phyloP scores from a whole-genome alignment of 1,284 basidiomycete genomes.

The Cryptococcus sp. region DNA sequence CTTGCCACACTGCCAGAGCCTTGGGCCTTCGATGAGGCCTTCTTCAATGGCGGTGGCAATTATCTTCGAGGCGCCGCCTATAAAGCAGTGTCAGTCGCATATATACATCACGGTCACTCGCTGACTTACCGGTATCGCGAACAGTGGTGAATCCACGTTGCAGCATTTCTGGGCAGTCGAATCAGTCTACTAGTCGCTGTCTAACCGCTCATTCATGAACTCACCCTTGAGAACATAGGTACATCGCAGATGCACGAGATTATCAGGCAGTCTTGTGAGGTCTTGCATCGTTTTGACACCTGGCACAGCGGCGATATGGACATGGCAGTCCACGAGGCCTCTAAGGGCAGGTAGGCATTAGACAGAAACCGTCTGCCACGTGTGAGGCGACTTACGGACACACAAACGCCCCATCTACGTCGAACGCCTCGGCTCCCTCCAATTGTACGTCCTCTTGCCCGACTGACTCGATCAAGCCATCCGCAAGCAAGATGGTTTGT shows the following conservation, averaged over 20 bases:
- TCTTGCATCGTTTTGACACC: conserved; percentile 9
- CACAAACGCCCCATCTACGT: background rate
- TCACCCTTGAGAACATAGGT: conserved; percentile 50
- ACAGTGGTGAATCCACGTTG: conserved; percentile 58
- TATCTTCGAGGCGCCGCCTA: conserved; percentile 56
- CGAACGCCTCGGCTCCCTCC: background rate
- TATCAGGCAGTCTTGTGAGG: conserved; percentile 24
- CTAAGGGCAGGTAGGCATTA: background rate
- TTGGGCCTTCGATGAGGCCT: conserved; percentile 56
- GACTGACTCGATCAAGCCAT: conserved; percentile 1
- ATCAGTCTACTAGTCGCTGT: background rate
- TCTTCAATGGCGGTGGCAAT: conserved; percentile 56
- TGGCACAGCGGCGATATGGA: conserved; percentile 56
- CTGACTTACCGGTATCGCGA: conserved; percentile 49
- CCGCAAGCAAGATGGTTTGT: background rate
- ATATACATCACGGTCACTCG: too few species aligned
- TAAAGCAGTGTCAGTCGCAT: too few species aligned
- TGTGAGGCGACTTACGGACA: background rate
- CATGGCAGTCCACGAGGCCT: conserved; percentile 53
- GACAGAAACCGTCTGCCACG: too few species aligned
- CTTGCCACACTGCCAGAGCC: conserved; percentile 57
- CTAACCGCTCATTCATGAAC: background rate
- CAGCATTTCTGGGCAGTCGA: conserved; percentile 53
- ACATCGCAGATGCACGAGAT: conserved; percentile 52
- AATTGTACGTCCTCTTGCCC: background rate